Base-by-base conservation (phyloP, 495 filamentous ascomycete genomes). In the Ascodesmis nigricans region DNA sequence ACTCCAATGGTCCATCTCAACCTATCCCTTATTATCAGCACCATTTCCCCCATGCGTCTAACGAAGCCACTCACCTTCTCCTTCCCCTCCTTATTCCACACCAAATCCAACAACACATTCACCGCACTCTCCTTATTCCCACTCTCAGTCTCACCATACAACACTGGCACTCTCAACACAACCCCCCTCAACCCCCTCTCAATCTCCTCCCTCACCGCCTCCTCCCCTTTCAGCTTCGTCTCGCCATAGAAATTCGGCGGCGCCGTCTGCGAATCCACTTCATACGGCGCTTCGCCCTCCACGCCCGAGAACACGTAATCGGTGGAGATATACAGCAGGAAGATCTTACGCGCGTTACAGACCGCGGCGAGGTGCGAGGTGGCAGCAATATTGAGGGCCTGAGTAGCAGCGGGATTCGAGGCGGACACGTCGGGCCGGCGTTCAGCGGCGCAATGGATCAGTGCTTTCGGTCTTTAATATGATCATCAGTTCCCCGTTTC, bases 361-460 rank as follows among this genome's bases (percentile, higher is more conserved):
- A 70, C 59, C 19, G 64, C 54, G 13, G 82, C 80, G 13, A 93
- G 67, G 14, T 49, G 45, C 20, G 61, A 58, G 10, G 77, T 69
- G 6, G 79, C 73, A 20, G 69, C 64, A 17, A 84, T 67, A 50
- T 93, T 93, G 41, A 91, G 56, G 21, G 58, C 64, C 37, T 69
- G 67, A 0, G 78, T 76, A 40, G 71, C 72, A 25, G 71, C 67
- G 15, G 81, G 82, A 46, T 91, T 69, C 29, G 67, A 61, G 40
- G 80, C 74, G 52, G 77, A 81, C 46, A 73, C 70, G 44, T 93
- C 82, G 1, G 83, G 83, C 44, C 70, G 87, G 41, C 79, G 73
- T 42, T 92, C 82, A n/a, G 83, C 83, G 20, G 83, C 83, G 55
- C 80, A 90, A 53, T 92, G 82, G 16, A 92, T 63, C 28, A 92